Evolutionary conservation across 768 basidiomycete species (phyloP).

Genomic region (Mycena galericulata): DNA sequence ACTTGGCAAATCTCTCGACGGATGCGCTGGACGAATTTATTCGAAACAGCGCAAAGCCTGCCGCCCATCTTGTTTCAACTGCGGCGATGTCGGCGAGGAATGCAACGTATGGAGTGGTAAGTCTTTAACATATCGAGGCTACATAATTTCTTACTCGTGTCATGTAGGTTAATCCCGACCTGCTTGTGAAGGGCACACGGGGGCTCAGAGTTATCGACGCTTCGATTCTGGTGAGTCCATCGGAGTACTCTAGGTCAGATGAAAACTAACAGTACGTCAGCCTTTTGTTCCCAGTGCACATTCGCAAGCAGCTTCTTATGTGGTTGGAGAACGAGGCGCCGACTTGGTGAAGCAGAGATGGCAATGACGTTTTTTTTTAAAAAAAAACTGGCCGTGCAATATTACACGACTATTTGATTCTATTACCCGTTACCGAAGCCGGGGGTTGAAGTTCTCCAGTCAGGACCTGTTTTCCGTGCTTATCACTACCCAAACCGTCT

Average conservation of each 20-base stretch:
- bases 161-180: conserved; percentile 45
- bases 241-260: neutral
- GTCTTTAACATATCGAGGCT: no score
- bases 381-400: no score
- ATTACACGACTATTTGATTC: no score
- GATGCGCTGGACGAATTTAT: conserved; percentile 36
- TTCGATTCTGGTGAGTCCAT: neutral
- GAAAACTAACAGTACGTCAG: neutral
- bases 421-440: no score
- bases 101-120: conserved; percentile 42
- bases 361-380: neutral
- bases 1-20: neutral
- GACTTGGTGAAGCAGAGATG: conserved; percentile 39
- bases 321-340: conserved; percentile 41
- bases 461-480: no score
- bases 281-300: conserved; percentile 39
- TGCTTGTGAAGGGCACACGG: conserved; percentile 45
- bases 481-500: no score
- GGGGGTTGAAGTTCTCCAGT: no score
- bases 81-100: conserved; percentile 42
- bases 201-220: conserved; percentile 1
- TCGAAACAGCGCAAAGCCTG: conserved; percentile 33
- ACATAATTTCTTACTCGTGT: no score
- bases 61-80: conserved; percentile 33
- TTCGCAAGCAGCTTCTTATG: conserved; percentile 39